Evolutionary conservation across 1,284 basidiomycete genomes (phyloP).

Genomic region (Volvariella volvacea): DNA sequence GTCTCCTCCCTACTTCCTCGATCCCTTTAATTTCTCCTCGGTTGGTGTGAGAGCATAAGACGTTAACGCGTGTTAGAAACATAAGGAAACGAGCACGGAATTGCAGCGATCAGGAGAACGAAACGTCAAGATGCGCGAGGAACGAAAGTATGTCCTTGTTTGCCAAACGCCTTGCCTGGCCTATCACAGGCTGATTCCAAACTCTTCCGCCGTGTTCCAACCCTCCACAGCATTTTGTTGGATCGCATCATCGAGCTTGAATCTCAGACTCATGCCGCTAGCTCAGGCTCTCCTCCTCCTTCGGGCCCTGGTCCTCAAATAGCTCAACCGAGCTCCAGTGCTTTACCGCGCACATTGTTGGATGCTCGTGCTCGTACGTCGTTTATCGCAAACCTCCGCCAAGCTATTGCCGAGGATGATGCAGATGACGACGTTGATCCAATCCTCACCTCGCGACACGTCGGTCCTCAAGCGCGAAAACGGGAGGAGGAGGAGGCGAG

Average conservation of each 20-base stretch:
- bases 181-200: slow-evolving; percentile 5
- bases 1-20: no score
- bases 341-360: slow-evolving; percentile 41
- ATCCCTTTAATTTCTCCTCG: slow-evolving; percentile 13
- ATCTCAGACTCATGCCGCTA: slow-evolving; percentile 19
- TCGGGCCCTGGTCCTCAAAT: slow-evolving; percentile 5
- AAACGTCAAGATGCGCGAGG: slow-evolving; percentile 49
- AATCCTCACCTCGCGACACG: slow-evolving; percentile 36
- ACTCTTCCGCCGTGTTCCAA: slow-evolving; percentile 6
- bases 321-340: slow-evolving; percentile 25
- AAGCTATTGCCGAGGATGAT: slow-evolving; percentile 41
- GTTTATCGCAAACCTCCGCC: slow-evolving; percentile 34
- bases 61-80: slow-evolving; percentile 38
- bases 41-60: slow-evolving; percentile 15
- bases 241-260: slow-evolving; percentile 58
- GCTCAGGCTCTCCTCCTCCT: slow-evolving; percentile 10
- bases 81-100: slow-evolving; percentile 47
- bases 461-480: slow-evolving; percentile 32
- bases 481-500: slow-evolving; percentile 35
- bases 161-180: slow-evolving; percentile 2
- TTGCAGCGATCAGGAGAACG: slow-evolving; percentile 50
- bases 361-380: slow-evolving; percentile 25
- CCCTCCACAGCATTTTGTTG: slow-evolving; percentile 38
- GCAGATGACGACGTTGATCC: slow-evolving; percentile 42
- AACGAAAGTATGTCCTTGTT: slow-evolving; percentile 44